These are phyloP conservation scores for Termitomyces heimii DNA, from an alignment of 768 basidiomycete genomes.

Conservation along the genomic window DNA sequence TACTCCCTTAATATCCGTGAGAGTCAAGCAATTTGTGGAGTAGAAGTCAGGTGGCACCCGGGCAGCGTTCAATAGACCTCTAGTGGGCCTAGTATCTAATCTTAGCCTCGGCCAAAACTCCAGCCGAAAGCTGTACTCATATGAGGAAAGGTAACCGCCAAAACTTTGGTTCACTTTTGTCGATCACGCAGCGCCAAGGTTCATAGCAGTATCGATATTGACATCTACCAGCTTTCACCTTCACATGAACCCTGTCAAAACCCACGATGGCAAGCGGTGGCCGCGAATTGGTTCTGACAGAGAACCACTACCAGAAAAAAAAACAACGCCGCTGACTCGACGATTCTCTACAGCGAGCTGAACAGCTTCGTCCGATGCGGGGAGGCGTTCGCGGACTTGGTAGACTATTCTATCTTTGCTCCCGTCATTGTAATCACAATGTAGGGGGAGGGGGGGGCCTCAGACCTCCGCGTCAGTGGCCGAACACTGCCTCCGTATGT, in stretches of 20 bases:
- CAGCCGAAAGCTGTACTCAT: not conserved
- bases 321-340: not conserved
- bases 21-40: not conserved
- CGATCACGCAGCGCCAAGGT: not conserved
- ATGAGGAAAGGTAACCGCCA: not conserved
- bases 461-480: not conserved
- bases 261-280: not conserved
- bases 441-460: too few relatives aligned
- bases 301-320: too few relatives aligned
- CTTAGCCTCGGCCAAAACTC: not conserved
- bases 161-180: not conserved
- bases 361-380: conserved; percentile 1
- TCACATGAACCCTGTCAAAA: not conserved
- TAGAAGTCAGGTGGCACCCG: conserved; percentile 1
- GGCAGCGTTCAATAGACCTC: not conserved
- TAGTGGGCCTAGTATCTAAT: not conserved
- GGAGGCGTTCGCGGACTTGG: not conserved
- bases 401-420: not conserved
- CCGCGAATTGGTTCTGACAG: not conserved
- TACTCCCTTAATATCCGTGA: not conserved
- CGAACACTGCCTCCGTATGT: not conserved
- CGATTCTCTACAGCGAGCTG: not conserved
- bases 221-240: too few relatives aligned
- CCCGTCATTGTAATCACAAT: not conserved
- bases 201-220: too few relatives aligned